Base-by-base conservation (phyloP, 78 protist species). In the Emiliania huxleyi region DNA sequence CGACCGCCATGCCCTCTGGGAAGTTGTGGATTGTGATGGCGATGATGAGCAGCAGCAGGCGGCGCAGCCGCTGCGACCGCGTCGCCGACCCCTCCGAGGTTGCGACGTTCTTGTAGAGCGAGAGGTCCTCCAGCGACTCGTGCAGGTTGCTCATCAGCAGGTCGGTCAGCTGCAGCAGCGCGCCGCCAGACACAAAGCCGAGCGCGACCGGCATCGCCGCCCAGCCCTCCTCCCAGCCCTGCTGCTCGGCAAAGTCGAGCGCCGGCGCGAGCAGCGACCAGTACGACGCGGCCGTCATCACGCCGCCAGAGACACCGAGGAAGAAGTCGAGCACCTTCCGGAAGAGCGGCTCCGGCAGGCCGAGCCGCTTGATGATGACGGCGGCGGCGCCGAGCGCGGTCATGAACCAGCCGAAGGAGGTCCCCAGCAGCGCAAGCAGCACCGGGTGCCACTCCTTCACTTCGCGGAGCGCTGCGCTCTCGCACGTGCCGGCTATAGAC, bases 241-340 rank as follows among this genome's bases (percentile, higher is more conserved):
- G 26, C 43, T 15, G 11, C 73, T 90, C 95, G 46, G 95, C 93
- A 21, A 75, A 87, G 1, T 55, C 94, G 69, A 91, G 85, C 44
- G 95, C 93, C 18, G 95, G 95, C 40, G 95, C 95, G 33, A 94
- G 93, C 21, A 94, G 93, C 37, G 95, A 94, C 94, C 93, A 94
- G 87, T 83, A 94, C 55, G 93, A 91, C 19, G 95, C 95, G 43
- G 95, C 95, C 25, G 87, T 35, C 95, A 94, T 94, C 33, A 94
- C 93, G 38, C 95, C 95, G 26, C 52, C 95, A 4, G 91, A 11
- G 38, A 94, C 43, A 49, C 95, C 95, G 40, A 87, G 88, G 37
- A 88, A 1, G 37, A 35, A 35, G 44, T 93, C 92, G 37, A 93
- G 95, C 22, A 88, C 84, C 75, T 62, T n/a, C 8, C 85, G 44